Evolutionary conservation across 1,139 yeast species (phyloP).

Genomic region (Meyerozyma sp.): DNA sequence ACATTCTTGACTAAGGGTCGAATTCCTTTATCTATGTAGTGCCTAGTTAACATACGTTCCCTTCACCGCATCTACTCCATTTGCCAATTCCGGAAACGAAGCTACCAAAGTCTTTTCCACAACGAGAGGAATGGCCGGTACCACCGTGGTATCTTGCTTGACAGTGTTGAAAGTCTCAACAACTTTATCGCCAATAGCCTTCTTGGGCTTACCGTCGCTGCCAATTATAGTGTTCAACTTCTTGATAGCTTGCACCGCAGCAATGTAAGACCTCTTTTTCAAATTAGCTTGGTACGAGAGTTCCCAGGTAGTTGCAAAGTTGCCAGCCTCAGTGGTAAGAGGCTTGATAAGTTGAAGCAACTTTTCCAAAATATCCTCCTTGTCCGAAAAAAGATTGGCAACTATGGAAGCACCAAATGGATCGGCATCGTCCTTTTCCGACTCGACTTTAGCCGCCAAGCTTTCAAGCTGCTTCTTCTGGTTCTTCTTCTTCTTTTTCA

Average conservation of each 20-base stretch:
- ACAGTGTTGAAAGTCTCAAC: conserved; percentile 19
- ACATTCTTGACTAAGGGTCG: too few relatives aligned
- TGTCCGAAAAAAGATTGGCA: conserved; percentile 20
- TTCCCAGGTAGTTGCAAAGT: conserved; percentile 31
- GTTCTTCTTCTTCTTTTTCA: conserved; percentile 25
- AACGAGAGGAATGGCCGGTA: conserved; percentile 42
- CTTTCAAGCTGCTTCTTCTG: conserved; percentile 15
- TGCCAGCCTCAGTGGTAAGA: conserved; percentile 30
- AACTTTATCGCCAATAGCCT: conserved; percentile 21
- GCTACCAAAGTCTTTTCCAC: conserved; percentile 36
- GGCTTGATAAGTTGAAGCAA: conserved; percentile 27
- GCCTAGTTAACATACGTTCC: conserved; percentile 7
- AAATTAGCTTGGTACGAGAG: conserved; percentile 35
- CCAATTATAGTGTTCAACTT: conserved; percentile 28
- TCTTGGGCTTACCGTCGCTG: conserved; percentile 14
- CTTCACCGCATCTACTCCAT: conserved; percentile 8
- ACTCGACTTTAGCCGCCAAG: conserved; percentile 36
- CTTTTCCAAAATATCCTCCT: conserved; percentile 25
- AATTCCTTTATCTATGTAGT: too few relatives aligned
- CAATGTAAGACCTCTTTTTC: conserved; percentile 38
- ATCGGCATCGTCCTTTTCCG: conserved; percentile 43
- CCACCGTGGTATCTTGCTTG: conserved; percentile 23
- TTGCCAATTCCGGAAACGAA: conserved; percentile 27
- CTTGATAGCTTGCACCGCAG: conserved; percentile 42
- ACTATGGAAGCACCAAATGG: conserved; percentile 42